Percentiles rank a stretch among this genome's conserved stretches.
Evolutionary conservation across 2,329 filamentous ascomycete species (phyloP).

Genomic region (Phialemoniopsis sp.): DNA sequence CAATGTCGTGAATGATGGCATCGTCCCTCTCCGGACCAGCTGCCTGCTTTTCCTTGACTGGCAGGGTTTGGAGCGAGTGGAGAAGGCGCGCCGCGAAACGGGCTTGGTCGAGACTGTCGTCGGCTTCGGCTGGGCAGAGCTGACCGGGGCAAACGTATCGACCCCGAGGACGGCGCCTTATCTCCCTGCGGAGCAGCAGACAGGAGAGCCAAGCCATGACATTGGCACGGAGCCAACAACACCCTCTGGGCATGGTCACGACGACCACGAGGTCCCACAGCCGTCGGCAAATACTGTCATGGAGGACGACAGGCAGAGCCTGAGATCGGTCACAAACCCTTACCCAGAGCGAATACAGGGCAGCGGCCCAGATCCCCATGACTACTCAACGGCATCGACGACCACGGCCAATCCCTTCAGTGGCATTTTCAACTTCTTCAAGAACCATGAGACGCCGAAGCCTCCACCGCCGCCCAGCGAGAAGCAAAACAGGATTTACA

Average conservation of each 20-base stretch:
- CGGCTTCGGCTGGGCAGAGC: slow-evolving; percentile 90
- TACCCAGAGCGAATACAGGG: slow-evolving; percentile 17
- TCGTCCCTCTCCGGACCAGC: slow-evolving; percentile 90
- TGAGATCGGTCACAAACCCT: slow-evolving; percentile 38
- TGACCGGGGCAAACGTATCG: slow-evolving; percentile 67
- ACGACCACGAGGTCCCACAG: slow-evolving; percentile 62
- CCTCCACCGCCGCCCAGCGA: slow-evolving; percentile 38
- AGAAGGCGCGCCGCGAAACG: slow-evolving; percentile 89
- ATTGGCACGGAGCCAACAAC: slow-evolving; percentile 24
- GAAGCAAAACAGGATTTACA: slow-evolving; percentile 68
- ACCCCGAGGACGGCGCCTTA: slow-evolving; percentile 40
- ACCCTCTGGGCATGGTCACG: slow-evolving; percentile 23
- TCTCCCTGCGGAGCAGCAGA: slow-evolving; percentile 23
- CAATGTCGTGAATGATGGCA: slow-evolving; percentile 96
- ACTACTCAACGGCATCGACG: slow-evolving; percentile 24
- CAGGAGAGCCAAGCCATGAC: slow-evolving; percentile 7
- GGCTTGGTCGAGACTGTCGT: slow-evolving; percentile 90
- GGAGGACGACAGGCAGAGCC: slow-evolving; percentile 61
- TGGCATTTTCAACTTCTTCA: slow-evolving; percentile 72
- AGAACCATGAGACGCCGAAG: slow-evolving; percentile 48
- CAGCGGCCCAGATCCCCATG: slow-evolving; percentile 9
- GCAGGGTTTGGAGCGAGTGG: slow-evolving; percentile 87
- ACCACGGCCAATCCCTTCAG: slow-evolving; percentile 49
- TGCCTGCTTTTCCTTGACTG: slow-evolving; percentile 96
- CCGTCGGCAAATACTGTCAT: slow-evolving; percentile 61